Evolutionary conservation across 164 flowering plant species (phyloP), one percentile per base, ranked within the genome.

Genomic region (Akebia trifoliata): DNA sequence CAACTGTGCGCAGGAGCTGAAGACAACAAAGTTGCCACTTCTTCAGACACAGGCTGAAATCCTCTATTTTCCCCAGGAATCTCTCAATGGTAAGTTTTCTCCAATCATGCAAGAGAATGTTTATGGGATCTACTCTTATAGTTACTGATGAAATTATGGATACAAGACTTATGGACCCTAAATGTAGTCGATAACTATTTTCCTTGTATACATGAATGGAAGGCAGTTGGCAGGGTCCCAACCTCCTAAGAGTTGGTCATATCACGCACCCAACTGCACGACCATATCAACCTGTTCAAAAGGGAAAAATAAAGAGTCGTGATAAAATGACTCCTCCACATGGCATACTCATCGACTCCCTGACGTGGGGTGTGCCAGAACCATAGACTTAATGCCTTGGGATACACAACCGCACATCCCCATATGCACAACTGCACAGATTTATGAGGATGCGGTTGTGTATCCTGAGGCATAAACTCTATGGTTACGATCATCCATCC

Each of bases 31-130:
- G 54, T 51, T 25, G 58, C 21, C 43, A 22, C 21, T 60, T 59
- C 63, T 57, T 34, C 53, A 21, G n/a, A 36, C 37, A 6, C 37
- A 34, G 53, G 53, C 47, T 44, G 9, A 50, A 47, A 22, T 50
- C 60, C 34, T 48, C 21, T 43, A 0, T 6, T 42, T 49, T 34
- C n/a, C 36, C 59, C 28, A 26, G 54, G 37, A 28, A 24, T 22
- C 37, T 54, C 62, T 65, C 68, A 36, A 48, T 39, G 59, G 54
- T 44, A 39, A 69, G 61, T 49, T 59, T 42, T 65, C 46, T 8
- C 42, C 38, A 60, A 36, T 50, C 46, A 11, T 42, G 25, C 28
- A 42, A 50, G 61, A 67, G 12, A 52, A 42, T 43, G 64, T 49
- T 47, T 50, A 65, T 37, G 49, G 49, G 50, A 40, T 42, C 44